Base-by-base conservation (phyloP, 768 basidiomycete genomes). In the Amanita thiersii region DNA sequence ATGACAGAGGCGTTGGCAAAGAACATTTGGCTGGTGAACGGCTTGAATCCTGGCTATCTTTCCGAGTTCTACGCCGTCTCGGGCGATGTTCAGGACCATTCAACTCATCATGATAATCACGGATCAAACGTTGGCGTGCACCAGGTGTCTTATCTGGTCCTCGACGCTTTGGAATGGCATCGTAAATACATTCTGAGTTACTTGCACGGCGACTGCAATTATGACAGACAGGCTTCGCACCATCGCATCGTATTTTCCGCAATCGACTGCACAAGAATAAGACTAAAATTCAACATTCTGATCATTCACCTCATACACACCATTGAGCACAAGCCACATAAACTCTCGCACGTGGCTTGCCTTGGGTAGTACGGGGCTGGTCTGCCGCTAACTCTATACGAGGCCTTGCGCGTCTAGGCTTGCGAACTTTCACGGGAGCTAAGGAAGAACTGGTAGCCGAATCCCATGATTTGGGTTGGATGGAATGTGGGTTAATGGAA, bases 121-220 rank as follows among this genome's bases (percentile, higher is more conserved):
- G 60, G 3, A 70, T 58, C 44, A 67, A 63, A 30, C 86, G 73
- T 52, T 86, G 82, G 18, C 86, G 79, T 28, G 82, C 82, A 15
- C 86, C 86, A n/a, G 84, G 85, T 0, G 66, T 71, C 59, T 74
- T 84, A 59, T 88, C 86, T 2, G 86, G 86, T 1, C 86, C 86
- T 29, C 86, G 73, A 33, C 86, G 80, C 52, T 83, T 87, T 15
- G 86, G 86, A 3, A 74, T 59, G 10, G 72, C 43, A 50, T 89
- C 86, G 50, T 88, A 89, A 38, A 63, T 55, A 54, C 86, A 89
- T 34, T 72, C 68, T 32, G 56, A 62, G 49, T 51, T 57, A 9
- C 61, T 66, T 9, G 63, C 45, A 28, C 81, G 72, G 48, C 73
- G 75, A 29, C 63, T 59, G 52, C 86, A 89, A 52, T 86, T 86